Evolutionary conservation across 768 basidiomycete genomes (phyloP).

Genomic region (Agaricus sinodeliciosus): DNA sequence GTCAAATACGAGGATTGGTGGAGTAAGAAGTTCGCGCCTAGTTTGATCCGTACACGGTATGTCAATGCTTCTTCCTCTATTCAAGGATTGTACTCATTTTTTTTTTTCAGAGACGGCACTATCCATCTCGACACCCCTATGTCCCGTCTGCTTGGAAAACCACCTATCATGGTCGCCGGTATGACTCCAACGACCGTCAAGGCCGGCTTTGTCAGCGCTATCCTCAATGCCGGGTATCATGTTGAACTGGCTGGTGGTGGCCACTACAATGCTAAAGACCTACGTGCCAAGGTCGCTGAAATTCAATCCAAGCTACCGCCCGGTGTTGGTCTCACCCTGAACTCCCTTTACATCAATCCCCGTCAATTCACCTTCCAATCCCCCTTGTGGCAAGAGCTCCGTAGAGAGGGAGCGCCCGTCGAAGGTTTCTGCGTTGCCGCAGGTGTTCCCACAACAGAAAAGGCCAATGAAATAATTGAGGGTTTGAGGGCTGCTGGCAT

Average conservation of each 20-base stretch:
- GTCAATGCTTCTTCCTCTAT: constrained; percentile 18
- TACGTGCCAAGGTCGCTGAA: constrained; percentile 88
- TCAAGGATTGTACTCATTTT: background rate
- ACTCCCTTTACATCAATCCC: constrained; percentile 96
- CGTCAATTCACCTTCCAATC: constrained; percentile 96
- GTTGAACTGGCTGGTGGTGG: constrained; percentile 97
- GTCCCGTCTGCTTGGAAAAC: constrained; percentile 92
- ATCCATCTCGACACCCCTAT: constrained; percentile 94
- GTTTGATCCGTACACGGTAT: constrained; percentile 84
- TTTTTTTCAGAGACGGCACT: constrained; percentile 68
- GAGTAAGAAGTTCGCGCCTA: constrained; percentile 83
- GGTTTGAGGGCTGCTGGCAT: constrained; percentile 80
- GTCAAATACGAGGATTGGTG: constrained; percentile 84
- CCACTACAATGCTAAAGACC: constrained; percentile 87
- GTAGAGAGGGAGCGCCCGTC: constrained; percentile 87
- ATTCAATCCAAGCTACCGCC: constrained; percentile 80
- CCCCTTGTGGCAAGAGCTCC: constrained; percentile 97
- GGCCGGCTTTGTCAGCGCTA: constrained; percentile 89
- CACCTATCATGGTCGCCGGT: constrained; percentile 98
- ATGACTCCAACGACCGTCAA: constrained; percentile 99
- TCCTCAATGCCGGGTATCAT: constrained; percentile 91
- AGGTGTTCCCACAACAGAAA: constrained; percentile 94
- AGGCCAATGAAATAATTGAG: constrained; percentile 92
- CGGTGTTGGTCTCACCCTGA: constrained; percentile 90
- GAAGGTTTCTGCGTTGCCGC: constrained; percentile 99